Evolutionary conservation across 805 yeast genomes (phyloP).

Genomic region (Saccharomycopsis sp.): DNA sequence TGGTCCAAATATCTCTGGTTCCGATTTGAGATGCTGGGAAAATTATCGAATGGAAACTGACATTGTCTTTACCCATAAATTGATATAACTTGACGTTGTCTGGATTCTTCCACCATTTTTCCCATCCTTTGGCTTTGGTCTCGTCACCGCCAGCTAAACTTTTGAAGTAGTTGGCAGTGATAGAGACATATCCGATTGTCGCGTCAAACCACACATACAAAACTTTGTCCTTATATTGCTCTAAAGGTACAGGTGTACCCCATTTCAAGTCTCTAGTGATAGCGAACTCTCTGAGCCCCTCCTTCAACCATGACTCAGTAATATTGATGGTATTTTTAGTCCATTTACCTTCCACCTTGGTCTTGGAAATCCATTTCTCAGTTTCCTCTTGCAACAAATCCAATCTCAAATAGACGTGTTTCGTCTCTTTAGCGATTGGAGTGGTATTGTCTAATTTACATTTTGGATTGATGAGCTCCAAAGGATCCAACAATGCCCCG

Average conservation of each 20-base stretch:
- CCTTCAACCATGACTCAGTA: slow-evolving; percentile 89
- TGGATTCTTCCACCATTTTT: slow-evolving; percentile 93
- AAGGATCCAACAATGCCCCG: slow-evolving; percentile 83
- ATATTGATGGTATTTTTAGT: slow-evolving; percentile 84
- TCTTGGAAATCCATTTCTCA: slow-evolving; percentile 61
- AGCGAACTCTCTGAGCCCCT: slow-evolving; percentile 89
- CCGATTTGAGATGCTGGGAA: slow-evolving; percentile 94
- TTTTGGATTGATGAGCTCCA: slow-evolving; percentile 89
- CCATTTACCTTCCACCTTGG: slow-evolving; percentile 77
- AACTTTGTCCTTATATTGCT: slow-evolving; percentile 81
- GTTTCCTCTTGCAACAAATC: slow-evolving; percentile 78
- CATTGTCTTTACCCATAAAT: slow-evolving; percentile 99
- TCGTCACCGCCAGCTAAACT: slow-evolving; percentile 22
- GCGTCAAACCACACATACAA: slow-evolving; percentile 99
- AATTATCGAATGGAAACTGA: slow-evolving; percentile 97
- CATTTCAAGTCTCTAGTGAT: slow-evolving; percentile 95
- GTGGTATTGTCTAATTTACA: slow-evolving; percentile 85
- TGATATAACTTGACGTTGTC: slow-evolving; percentile 83
- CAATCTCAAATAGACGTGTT: slow-evolving; percentile 76
- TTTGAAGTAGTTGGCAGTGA: slow-evolving; percentile 84
- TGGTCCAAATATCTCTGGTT: slow-evolving; percentile 84
- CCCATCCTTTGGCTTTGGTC: slow-evolving; percentile 45
- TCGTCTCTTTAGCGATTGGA: slow-evolving; percentile 76
- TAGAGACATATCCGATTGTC: slow-evolving; percentile 91
- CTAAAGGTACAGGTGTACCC: slow-evolving; percentile 98